Conservation (phyloP, 164 flowering plant species). For the Umbilicus rupestris region DNA sequence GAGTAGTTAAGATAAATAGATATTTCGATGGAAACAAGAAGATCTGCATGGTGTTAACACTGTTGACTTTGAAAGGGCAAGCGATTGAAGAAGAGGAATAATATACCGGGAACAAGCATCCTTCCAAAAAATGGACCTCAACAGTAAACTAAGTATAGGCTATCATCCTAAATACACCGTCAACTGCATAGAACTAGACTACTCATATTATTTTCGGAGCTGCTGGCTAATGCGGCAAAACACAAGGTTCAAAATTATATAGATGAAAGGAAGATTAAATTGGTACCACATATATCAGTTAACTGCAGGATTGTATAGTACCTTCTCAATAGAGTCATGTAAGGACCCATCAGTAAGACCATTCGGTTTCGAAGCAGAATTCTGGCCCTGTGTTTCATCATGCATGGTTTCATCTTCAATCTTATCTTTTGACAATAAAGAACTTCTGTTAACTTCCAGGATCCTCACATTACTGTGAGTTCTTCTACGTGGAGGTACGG, state of each 20-base stretch:
- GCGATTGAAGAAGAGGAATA: too few relatives aligned
- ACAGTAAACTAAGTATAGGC: too few relatives aligned
- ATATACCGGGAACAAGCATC: too few relatives aligned
- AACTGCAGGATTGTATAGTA: not conserved
- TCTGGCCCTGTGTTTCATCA: conserved; percentile 18
- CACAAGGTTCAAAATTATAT: not conserved
- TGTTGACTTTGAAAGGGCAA: too few relatives aligned
- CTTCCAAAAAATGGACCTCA: too few relatives aligned
- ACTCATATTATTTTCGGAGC: not conserved
- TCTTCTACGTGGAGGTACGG: conserved; percentile 51
- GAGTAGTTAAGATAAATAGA: too few relatives aligned
- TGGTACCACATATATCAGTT: too few relatives aligned
- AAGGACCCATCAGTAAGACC: conserved; percentile 16
- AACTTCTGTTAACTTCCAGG: conserved; percentile 32
- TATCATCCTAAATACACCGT: too few relatives aligned
- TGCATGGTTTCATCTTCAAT: conserved; percentile 5
- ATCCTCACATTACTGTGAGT: conserved; percentile 37
- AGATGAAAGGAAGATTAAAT: not conserved
- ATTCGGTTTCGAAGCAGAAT: conserved; percentile 18
- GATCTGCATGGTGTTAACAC: too few relatives aligned
- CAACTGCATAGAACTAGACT: too few relatives aligned
- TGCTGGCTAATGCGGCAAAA: not conserved
- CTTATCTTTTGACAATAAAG: conserved; percentile 26
- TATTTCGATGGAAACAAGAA: too few relatives aligned
- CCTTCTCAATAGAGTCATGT: conserved; percentile 8